Base-by-base conservation (phyloP, 352 stramenopile species). In the Phytophthora agathidicida region DNA sequence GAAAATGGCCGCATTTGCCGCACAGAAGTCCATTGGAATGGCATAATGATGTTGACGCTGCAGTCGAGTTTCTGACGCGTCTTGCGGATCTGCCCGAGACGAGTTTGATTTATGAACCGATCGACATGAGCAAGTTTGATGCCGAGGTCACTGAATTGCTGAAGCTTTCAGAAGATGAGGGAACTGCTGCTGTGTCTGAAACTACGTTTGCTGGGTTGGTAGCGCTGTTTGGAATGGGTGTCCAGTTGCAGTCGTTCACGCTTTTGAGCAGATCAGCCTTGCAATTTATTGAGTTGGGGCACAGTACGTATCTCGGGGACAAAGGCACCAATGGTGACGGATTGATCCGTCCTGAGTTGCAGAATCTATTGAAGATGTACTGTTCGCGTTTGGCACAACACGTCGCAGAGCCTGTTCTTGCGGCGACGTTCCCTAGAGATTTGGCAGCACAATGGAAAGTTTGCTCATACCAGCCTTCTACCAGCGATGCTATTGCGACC, bases 1-100 rank as follows among this genome's bases (percentile, higher is more conserved):
- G 80, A 16, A 83, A 89, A 27, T 93, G 83, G 83, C 83, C 80
- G 10, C 80, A 93, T 55, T 41, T 93, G 10, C 80, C 83, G 16
- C 80, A 71, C 46, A 68, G 78, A 47, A 65, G 81, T 28, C 77
- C 80, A 8, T 39, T 68, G 4, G 57, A 82, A 54, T 93, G 83
- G 83, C 60, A 63, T 26, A 49, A 73, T 3, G 68, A 80, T 36
- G 26, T 68, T 1, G 53, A 71, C 26, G 62, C 54, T 23, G 72
- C 68, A 3, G 53, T 89, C 35, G 64, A 70, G 9, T 93, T 89
- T 44, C 59, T 82, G 13, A 48, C 60, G 26, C 73, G 69, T 14
- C 65, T 93, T n/a, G 57, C 46, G 3, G 65, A 84, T 37, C 50
- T 93, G 4, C 73, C 80, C 1, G 75, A 83, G 14, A 60, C 62